Base-by-base conservation (phyloP, 139 green algal species). In the Chlamydomonas sp. region DNA sequence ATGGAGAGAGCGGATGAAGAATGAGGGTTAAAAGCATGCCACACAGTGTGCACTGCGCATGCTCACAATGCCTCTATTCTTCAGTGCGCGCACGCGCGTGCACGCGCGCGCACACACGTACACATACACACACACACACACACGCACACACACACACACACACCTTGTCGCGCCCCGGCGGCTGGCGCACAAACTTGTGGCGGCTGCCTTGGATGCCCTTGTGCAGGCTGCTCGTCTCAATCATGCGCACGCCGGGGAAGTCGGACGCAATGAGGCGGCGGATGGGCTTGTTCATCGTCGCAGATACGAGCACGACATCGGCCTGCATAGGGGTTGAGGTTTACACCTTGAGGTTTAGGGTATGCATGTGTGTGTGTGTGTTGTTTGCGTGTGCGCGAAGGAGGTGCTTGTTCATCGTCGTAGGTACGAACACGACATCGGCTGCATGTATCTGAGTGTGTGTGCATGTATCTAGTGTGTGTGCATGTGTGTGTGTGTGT, bases 241-340 rank as follows among this genome's bases (percentile, higher is more conserved):
- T 35, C 8, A 70, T 74, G 22, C 67, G 30, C 63, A 96, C 78
- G 54, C 69, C 70, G 0, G 92, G 91, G 37, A 97, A 91, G 70
- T 90, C 68, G 2, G 81, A 76, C 16, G 81, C 77, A 57, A 93
- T 43, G 1, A 93, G 78, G 16, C 66, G 71, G 54, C 70, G 67
- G 28, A 90, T 71, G 10, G 69, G 69, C 80, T 90, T 92, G 31
- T 82, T 89, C 65, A 97, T 87, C 2, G 94, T 97, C 6, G 94
- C 94, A 5, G 83, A 88, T 35, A 98, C 94, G 34, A 99, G 80
- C 26, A 98, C 73, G 58, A 83, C 83, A 26, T 86, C 71, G 0
- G 86, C 78, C 1, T 76, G 80, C n/a, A 67, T 22, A 6, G 71
- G 47, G 71, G 87, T 90, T 66, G 38, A 33, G n/a, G n/a, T 54